Base-by-base conservation (phyloP, 495 filamentous ascomycete species). In the Podospora didyma region DNA sequence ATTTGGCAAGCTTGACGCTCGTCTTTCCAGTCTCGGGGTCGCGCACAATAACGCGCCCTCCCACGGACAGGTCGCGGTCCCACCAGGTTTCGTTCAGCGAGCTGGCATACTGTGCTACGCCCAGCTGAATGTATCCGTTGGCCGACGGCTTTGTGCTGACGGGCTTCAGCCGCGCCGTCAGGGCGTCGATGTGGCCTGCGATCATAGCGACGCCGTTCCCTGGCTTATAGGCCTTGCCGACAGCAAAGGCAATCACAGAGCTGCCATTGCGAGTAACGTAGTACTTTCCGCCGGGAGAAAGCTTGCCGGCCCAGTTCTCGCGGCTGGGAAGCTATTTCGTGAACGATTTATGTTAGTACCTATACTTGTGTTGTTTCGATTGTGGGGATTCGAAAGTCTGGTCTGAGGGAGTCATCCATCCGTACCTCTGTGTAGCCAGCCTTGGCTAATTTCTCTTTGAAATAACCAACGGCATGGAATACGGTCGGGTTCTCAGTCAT, bases 31-130 rank as follows among this genome's bases (percentile, higher is more conserved):
- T 83, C 2, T 77, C 64, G 3, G 77, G 66, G 57, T 95, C 84
- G 62, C 86, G 87, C 21, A 97, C 85, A 34, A 97, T 76, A 7
- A 98, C 92, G 41, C 89, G 80, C 10, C 94, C 94, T 48, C 90
- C 94, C 61, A 97, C 86, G 48, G 88, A 86, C 41, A 98, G 80
- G 73, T 98, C 94, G 16, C 93, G 80, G 74, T 96, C 92, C 90
- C 89, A 96, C 92, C 92, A 96, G 2, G 92, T 96, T 51, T 73
- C 75, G 60, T 92, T 91, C 51, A 97, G 71, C 20, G 75, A 90
- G 34, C 94, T 92, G 11, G 91, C 94, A 67, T 97, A 98, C 0
- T 89, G 94, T 3, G 94, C 94, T 28, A 98, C 87, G 5, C 88
- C 93, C 3, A 98, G 79, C 74, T 96, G 90, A n/a, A 86, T 62